Percentiles rank a stretch among this genome's conserved stretches.
Evolutionary conservation across 2,329 filamentous ascomycete genomes (phyloP).

Genomic region (Aspergillus pseudoviridinutans): DNA sequence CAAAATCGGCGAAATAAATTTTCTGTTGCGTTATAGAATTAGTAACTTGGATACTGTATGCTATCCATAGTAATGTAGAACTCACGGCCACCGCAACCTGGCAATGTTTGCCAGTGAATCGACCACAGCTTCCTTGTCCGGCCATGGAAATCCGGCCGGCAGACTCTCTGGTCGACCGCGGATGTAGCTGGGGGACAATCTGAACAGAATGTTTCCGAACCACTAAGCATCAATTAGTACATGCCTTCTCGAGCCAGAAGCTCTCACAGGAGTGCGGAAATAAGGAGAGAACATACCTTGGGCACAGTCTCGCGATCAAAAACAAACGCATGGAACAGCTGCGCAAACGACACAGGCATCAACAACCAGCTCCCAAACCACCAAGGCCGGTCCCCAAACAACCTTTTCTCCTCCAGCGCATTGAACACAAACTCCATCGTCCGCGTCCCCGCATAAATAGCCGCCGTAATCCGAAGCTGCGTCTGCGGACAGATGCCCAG

Average conservation of each 20-base stretch:
- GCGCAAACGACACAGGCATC: conserved; percentile 71
- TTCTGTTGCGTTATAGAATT: conserved; percentile 40
- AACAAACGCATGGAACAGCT: conserved; percentile 70
- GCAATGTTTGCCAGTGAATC: conserved; percentile 80
- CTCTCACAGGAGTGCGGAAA: conserved; percentile 17
- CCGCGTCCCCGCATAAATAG: conserved; percentile 76
- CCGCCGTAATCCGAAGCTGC: conserved; percentile 71
- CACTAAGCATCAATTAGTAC: conserved; percentile 31
- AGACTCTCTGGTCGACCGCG: conserved; percentile 67
- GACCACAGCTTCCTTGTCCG: conserved; percentile 68
- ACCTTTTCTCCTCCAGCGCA: conserved; percentile 68
- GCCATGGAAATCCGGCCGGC: conserved; percentile 67
- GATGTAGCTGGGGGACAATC: conserved; percentile 74
- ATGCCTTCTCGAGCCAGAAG: not conserved
- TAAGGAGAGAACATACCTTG: conserved; percentile 41
- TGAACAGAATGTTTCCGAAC: conserved; percentile 63
- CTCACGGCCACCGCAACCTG: conserved; percentile 75
- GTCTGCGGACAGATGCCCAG: conserved; percentile 70
- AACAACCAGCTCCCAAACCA: conserved; percentile 84
- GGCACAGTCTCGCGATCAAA: conserved; percentile 75
- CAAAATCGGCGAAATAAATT: conserved; percentile 79
- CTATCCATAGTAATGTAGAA: conserved; percentile 18
- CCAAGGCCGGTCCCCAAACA: conserved; percentile 66
- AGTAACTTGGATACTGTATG: not conserved
- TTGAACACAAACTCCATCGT: conserved; percentile 87